Conservation (phyloP, 441 rosid species). For the Macaranga tanarius region DNA sequence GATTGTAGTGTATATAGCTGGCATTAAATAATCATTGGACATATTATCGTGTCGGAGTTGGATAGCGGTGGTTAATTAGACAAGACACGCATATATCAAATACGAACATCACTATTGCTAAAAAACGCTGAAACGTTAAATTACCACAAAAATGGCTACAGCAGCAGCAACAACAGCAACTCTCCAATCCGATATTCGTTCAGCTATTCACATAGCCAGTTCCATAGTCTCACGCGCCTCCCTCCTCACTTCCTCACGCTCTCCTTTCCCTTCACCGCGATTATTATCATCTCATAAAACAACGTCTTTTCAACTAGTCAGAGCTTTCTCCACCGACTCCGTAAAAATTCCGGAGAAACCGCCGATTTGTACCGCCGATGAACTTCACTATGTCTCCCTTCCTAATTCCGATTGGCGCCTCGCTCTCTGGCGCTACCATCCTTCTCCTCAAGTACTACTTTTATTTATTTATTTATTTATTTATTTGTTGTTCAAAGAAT, state of each 20-base stretch:
- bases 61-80: too few relatives aligned
- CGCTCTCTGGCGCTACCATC: conserved; percentile 93
- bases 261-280: conserved; percentile 8
- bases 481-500: not conserved
- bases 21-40: too few relatives aligned
- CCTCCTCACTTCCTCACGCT: conserved; percentile 7
- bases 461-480: not conserved
- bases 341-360: conserved; percentile 55
- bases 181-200: conserved; percentile 51
- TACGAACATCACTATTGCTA: too few relatives aligned
- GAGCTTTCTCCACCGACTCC: conserved; percentile 52
- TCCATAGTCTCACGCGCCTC: conserved; percentile 20
- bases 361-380: conserved; percentile 78
- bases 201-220: conserved; percentile 41
- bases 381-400: conserved; percentile 75
- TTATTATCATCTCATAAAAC: not conserved
- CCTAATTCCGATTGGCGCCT: conserved; percentile 81
- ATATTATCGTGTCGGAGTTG: too few relatives aligned
- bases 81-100: too few relatives aligned
- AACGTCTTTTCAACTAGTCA: conserved; percentile 24
- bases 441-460: conserved; percentile 59
- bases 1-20: too few relatives aligned
- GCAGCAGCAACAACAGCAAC: conserved; percentile 16
- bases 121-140: too few relatives aligned
- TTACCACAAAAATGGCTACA: not conserved